Percentiles rank a stretch among this genome's conserved stretches.
Evolutionary conservation across 2,329 filamentous ascomycete species (phyloP).

Genomic region (Fusarium proliferatum): DNA sequence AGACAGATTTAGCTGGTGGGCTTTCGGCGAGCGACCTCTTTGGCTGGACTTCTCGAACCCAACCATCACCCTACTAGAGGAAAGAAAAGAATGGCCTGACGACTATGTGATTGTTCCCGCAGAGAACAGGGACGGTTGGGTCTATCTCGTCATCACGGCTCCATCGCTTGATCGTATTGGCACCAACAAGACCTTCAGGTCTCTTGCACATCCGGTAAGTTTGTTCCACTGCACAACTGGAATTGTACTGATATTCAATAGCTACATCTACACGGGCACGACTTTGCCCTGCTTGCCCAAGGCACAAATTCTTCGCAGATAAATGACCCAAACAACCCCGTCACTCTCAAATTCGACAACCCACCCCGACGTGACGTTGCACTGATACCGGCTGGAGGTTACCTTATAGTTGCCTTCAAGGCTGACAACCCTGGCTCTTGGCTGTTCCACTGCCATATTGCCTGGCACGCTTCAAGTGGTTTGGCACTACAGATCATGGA

Average conservation of each 20-base stretch:
- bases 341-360: slow-evolving; percentile 17
- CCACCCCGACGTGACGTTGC: slow-evolving; percentile 22
- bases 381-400: slow-evolving; percentile 12
- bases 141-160: slow-evolving; percentile 26
- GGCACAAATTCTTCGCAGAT: neutral
- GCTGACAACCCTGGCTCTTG: slow-evolving; percentile 24
- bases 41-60: slow-evolving; percentile 28
- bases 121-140: slow-evolving; percentile 9
- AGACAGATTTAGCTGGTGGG: neutral
- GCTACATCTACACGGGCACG: slow-evolving; percentile 23
- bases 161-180: neutral
- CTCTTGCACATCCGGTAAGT: slow-evolving; percentile 20
- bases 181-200: neutral
- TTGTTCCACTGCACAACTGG: neutral
- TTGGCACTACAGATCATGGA: slow-evolving; percentile 24
- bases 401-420: slow-evolving; percentile 18
- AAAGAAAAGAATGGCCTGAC: neutral
- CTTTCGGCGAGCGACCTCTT: slow-evolving; percentile 14
- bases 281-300: slow-evolving; percentile 23
- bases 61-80: slow-evolving; percentile 4
- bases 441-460: slow-evolving; percentile 26
- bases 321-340: neutral
- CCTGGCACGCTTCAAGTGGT: slow-evolving; percentile 28
- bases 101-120: slow-evolving; percentile 7
- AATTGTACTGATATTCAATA: neutral